Evolutionary conservation across 2,329 filamentous ascomycete genomes (phyloP), one percentile per base, ranked within the genome.

Genomic region (Exophiala dermatitidis): DNA sequence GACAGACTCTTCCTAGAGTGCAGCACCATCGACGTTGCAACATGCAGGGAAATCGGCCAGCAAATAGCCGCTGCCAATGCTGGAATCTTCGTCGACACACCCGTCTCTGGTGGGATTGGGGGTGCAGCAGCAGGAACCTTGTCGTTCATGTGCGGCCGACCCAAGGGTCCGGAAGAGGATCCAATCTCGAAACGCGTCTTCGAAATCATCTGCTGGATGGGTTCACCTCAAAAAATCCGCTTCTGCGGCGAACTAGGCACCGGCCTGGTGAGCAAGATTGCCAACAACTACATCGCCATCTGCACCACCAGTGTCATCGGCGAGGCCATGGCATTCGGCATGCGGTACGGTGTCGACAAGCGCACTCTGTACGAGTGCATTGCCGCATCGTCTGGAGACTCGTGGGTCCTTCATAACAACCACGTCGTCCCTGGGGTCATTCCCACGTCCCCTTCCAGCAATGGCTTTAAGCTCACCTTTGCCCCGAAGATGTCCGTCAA

Each of bases 261-360:
- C 5, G 63, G 63, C 7, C 52, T 60, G 5, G 59, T 60, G 3
- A 56, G 60, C 30, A 65, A 65, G 51, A 52, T 62, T 36, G 58
- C 57, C 52, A 63, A 63, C 57, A 62, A 63, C 50, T 63, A 63
- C 38, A 42, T 62, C n/a, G 62, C 61, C 28, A 52, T 50, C 36
- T 56, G 55, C 38, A 54, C 48, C 7, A 31, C 46, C 2, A 33
- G 61, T 4, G 58, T 57, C 3, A 51, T 55, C 4, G 51, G 56
- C 10, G 61, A 63, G 45, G 61, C 60, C 29, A 52, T 62, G 43
- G 59, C 60, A 33, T 62, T 63, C 31, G 61, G 60, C 30, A 48
- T 53, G 8, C 36, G 36, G 36, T 6, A 4, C 5, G 36, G 36
- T 9, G 33, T 53, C n/a, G 51, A 53, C n/a, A 29, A 26, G 28